A percentile compares a stretch with the other conserved stretches of the same genome.
phyloP scores from a whole-genome alignment of 768 basidiomycete genomes.

The Phanerochaete sordida region DNA sequence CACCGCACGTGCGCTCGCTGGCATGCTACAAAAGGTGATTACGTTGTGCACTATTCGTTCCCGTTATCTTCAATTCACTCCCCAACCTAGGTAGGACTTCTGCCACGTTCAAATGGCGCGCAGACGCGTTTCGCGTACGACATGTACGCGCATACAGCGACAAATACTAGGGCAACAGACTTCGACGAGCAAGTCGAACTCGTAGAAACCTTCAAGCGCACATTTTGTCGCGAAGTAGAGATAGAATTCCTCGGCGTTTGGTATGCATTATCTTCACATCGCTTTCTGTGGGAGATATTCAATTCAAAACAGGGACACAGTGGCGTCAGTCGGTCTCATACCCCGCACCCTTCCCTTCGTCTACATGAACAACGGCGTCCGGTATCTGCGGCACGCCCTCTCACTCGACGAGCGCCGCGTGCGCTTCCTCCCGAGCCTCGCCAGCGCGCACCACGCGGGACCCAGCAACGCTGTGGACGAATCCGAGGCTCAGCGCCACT shows the following conservation, averaged over 20 bases:
- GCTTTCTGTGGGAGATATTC: not conserved
- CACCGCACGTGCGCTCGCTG: conserved; percentile 45
- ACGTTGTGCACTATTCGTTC: too few relatives aligned
- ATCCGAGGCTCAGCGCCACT: not conserved
- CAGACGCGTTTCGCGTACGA: conserved; percentile 29
- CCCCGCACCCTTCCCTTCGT: conserved; percentile 48
- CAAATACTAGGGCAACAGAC: not conserved
- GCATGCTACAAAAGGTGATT: conserved; percentile 29
- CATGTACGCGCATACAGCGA: conserved; percentile 16
- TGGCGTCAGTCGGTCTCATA: conserved; percentile 58
- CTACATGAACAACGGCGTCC: conserved; percentile 52
- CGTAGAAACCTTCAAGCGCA: conserved; percentile 35
- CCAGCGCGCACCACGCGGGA: not conserved
- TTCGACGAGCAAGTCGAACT: conserved; percentile 17
- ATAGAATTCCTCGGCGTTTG: conserved; percentile 54
- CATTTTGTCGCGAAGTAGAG: conserved; percentile 40
- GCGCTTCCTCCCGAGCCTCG: conserved; percentile 37
- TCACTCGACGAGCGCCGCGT: conserved; percentile 61
- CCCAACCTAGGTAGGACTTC: conserved; percentile 26
- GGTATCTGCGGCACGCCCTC: conserved; percentile 60
- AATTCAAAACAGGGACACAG: conserved; percentile 51
- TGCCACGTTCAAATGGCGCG: conserved; percentile 27
- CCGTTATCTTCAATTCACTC: too few relatives aligned
- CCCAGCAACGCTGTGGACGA: not conserved
- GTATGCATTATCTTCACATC: conserved; percentile 24